phyloP scores from a whole-genome alignment of 108 stramenopile species.

The Stephanodiscus triporus region DNA sequence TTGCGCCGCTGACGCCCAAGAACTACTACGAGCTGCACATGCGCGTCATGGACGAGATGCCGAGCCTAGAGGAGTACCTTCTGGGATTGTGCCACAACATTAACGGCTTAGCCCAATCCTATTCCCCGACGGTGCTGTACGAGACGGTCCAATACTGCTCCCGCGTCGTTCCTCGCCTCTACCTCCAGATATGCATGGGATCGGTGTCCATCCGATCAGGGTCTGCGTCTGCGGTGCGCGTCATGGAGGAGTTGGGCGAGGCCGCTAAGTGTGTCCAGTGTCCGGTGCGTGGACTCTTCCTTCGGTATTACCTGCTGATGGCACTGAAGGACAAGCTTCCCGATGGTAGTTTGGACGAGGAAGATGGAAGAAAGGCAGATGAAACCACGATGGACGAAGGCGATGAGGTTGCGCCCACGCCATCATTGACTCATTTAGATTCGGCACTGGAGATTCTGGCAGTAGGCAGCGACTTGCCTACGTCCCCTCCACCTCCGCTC shows the following conservation, averaged over 20 bases:
- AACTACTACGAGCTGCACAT: slow-evolving; percentile 99
- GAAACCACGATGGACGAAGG: slow-evolving; percentile 23
- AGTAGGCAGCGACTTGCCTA: neutral
- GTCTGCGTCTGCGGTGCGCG: slow-evolving; percentile 71
- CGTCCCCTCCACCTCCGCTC: neutral
- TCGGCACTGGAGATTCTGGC: neutral
- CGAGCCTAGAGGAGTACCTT: slow-evolving; percentile 93
- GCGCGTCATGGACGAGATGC: slow-evolving; percentile 93
- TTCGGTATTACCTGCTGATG: slow-evolving; percentile 95
- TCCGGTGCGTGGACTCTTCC: slow-evolving; percentile 97
- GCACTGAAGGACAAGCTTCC: slow-evolving; percentile 92
- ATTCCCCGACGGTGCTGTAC: slow-evolving; percentile 88
- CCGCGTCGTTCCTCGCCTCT: slow-evolving; percentile 94
- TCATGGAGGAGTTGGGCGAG: slow-evolving; percentile 94
- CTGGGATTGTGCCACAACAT: slow-evolving; percentile 49
- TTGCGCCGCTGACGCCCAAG: slow-evolving; percentile 86
- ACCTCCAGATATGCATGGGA: slow-evolving; percentile 96
- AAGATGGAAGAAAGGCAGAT: slow-evolving; percentile 20
- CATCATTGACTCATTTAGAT: neutral
- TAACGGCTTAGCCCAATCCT: slow-evolving; percentile 25
- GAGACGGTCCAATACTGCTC: slow-evolving; percentile 94
- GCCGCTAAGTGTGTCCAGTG: slow-evolving; percentile 98
- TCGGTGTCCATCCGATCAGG: slow-evolving; percentile 90
- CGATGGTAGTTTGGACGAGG: slow-evolving; percentile 68
- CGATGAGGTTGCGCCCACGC: neutral